A percentile compares a stretch with the other conserved stretches of the same genome.
phyloP scores from a whole-genome alignment of 2,329 filamentous ascomycete species.

The Akanthomyces muscarius region DNA sequence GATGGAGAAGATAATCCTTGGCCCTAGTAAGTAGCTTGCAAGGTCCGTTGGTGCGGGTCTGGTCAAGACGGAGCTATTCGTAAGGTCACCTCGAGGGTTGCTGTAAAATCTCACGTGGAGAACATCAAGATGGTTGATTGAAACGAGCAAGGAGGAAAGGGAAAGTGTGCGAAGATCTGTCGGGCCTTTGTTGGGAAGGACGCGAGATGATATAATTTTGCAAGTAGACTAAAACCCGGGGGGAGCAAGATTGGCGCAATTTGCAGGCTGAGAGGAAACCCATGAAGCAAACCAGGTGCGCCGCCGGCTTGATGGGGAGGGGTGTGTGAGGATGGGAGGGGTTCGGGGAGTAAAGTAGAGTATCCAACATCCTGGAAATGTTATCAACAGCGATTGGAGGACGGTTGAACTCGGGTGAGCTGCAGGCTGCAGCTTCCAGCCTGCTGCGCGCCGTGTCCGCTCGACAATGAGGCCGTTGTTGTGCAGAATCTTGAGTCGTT shows the following conservation, averaged over 20 bases:
- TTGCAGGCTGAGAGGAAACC: conserved; percentile 16
- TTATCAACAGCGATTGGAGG: not conserved
- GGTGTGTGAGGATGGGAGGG: conserved; percentile 1
- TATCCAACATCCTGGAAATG: not conserved
- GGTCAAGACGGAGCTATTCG: conserved; percentile 14
- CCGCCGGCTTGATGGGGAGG: conserved; percentile 2
- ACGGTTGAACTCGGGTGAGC: not conserved
- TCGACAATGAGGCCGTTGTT: not conserved
- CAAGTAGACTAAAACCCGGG: conserved; percentile 11
- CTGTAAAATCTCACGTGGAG: not conserved
- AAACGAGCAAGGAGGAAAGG: not conserved
- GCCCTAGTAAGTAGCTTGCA: conserved; percentile 5
- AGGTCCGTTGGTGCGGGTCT: conserved; percentile 15
- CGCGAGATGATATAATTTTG: conserved; percentile 12
- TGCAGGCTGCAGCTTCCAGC: not conserved
- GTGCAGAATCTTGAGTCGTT: not conserved
- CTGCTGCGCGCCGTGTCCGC: conserved; percentile 3
- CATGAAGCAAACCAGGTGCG: conserved; percentile 13
- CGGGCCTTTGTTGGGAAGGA: not conserved
- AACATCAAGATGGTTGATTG: not conserved
- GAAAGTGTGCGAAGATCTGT: conserved; percentile 14
- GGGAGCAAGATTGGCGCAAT: conserved; percentile 16
- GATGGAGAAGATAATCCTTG: conserved; percentile 14
- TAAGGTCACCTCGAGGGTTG: conserved; percentile 1
- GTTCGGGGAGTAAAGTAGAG: not conserved